Base-by-base conservation (phyloP, 2,329 filamentous ascomycete genomes). In the Verticillium nonalfalfae region DNA sequence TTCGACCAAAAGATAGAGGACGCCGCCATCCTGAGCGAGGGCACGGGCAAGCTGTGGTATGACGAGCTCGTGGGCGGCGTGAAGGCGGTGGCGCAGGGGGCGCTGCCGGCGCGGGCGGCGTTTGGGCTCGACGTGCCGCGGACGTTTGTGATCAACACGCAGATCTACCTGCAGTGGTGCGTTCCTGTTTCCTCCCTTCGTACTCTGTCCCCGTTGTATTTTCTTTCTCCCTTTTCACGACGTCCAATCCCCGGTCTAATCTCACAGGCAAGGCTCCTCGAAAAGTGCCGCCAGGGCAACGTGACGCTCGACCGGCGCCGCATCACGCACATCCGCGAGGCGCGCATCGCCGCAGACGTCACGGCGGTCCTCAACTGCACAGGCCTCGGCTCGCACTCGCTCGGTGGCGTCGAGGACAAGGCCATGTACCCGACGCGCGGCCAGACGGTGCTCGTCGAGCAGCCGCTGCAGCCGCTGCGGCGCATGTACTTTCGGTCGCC, bases 391-490 rank as follows among this genome's bases (percentile, higher is more conserved):
- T 87, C 93, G 0, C 83, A 83, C 54, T 87, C 82, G 61, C 85
- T 98, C 1, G 92, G 91, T 9, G 94, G 94, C 40, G 93, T 98
- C 0, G 80, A 85, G 74, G 94, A 98, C 70, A 73, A 77, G 62
- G 84, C 81, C 4, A 83, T 98, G 66, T 82, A 87, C 60, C 93
- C 94, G 0, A 88, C 85, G 1, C 85, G 94, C 3, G 94, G 92
- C 4, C 94, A 98, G 75, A 68, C 70, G 4, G 59, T 74, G 14
- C 65, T 75, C 0, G 70, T 75, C 7, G 74, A 77, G 18, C 72
- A 75, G n/a, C 76, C 77, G 0, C 70, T 71, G 13, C 63, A 60
- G 1, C 75, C 74, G 4, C 69, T 80, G 14, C 3, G 10, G 45
- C 21, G 45, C 7, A 26, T 50, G 45, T 50, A 50, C 45, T 50